Base-by-base conservation (phyloP, 192 early-diverging fungal species). In the Backusella morwellensis region DNA sequence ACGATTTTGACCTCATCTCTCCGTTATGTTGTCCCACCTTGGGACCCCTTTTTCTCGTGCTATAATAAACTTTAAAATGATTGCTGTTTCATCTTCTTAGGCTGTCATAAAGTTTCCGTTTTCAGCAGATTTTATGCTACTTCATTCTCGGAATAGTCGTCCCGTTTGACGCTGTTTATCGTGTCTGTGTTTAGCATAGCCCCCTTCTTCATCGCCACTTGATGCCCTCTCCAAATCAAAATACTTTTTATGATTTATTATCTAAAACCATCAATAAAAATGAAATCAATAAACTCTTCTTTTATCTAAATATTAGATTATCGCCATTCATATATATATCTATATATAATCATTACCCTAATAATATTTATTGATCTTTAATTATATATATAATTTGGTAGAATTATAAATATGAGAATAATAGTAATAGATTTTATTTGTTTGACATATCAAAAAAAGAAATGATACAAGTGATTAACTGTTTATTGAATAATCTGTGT, bases 161-260 rank as follows among this genome's bases (percentile, higher is more conserved):
- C 42, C 40, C 40, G 56, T 63, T 50, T 72, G 70, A 72, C 70
- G 70, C 26, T 72, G 42, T 72, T 50, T 72, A 72, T 72, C 70
- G 70, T 72, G 68, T 70, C 68, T 38, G 68, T 70, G 68, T 70
- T 38, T 63, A 63, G 56, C 56, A 63, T 63, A 63, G 26, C 21
- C 17, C 23, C 56, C 2, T 6, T n/a, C 6, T n/a, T n/a, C 56
- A 44, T 44, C 15, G 42, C 56, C 56, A 63, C 56, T 63, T 63
- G 23, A 63, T 63, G 26, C 1, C 14, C 56, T 14, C 56, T 29
- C 21, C 26, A 63, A 63, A 63, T 29, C n/a, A 63, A 63, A 50
- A n/a, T 50, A 21, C 47, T n/a, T 50, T 21, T 50, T 50, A 50
- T 50, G 47, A 50, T 50, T 15, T 50, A n/a, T 50, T 21, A n/a